Base-by-base conservation (phyloP, 352 stramenopile species). In the Globisporangium radiosum region DNA sequence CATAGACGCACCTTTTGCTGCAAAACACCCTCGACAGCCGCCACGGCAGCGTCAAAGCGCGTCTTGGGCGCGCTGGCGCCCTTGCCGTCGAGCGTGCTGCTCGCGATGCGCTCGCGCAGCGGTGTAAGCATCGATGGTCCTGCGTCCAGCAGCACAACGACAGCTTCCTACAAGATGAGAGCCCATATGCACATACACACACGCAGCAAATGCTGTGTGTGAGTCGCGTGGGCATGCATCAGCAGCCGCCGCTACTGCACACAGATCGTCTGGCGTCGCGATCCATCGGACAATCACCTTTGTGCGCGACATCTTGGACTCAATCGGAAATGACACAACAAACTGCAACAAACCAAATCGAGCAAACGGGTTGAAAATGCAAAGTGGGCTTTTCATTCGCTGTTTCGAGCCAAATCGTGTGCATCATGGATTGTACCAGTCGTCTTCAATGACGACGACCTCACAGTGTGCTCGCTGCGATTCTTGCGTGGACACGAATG, bases 121-220 rank as follows among this genome's bases (percentile, higher is more conserved):
- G 73, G 66, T 49, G 69, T 38, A 54, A 68, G 63, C 83, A 92
- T 92, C 39, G 83, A 87, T 33, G 70, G 57, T 14, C 83, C 79
- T 7, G 73, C 79, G 55, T 91, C 79, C 63, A 92, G 57, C 53
- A 92, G 61, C 40, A 92, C 61, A 38, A 92, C 74, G 7, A 73
- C 71, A 10, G 78, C 81, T 66, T 92, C 81, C 83, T 92, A 15
- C 39, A 33, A n/a, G 33, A 7, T 1, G 17, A 0, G 19, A 2
- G 42, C 43, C 56, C 39, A 54, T 3, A 39, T 4, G 48, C 8
- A 43, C 9, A 50, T 7, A 56, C 11, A 63, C n/a, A 60, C 8
- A 43, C 43, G 3, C 14, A n/a, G 11, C 43, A 6, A 47, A n/a
- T 13, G 11, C 43, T 17, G 11, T 47, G 43, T 47, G 43, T 7